Evolutionary conservation across 176 grass and related monocot species (phyloP), one percentile per base, ranked within the genome.

Genomic region (Melocanna baccifera): DNA sequence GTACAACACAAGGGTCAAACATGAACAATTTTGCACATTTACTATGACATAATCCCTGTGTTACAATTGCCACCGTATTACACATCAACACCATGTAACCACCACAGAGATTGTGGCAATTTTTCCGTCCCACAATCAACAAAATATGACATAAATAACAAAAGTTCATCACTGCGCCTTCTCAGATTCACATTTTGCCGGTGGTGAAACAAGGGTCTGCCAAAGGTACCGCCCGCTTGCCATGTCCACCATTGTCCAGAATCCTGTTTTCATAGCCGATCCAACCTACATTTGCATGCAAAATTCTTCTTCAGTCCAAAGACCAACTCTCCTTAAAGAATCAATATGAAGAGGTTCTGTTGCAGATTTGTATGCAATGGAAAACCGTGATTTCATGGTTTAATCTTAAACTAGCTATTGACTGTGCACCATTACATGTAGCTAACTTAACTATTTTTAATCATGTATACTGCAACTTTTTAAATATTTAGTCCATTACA

Each of bases 231-330:
- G 79, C 66, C 96, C 93, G 10, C 91, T 99, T 69, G 91, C 93
- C 96, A 94, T 99, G 83, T 99, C 96, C 79, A 99, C 93, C 84
- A 90, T 57, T 9, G 84, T 96, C 96, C 93, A 96, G 80, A 99
- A 99, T 32, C 89, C 89, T 9, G 77, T 85, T 84, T 85, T 88
- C 42, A 94, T 73, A 50, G 91, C 90, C 3, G 88, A 95, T 16
- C 87, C 83, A 52, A 98, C 92, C 96, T 98, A 81, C 65, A 83
- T 73, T 80, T 63, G 52, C 7, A 19, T 46, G 53, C 0, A 79
- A 84, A 62, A 52, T 20, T 5, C 29, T 47, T 9, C 40, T 12
- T 90, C 16, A 78, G 57, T 41, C 14, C 9, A 75, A 20, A 28
- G 16, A 30, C 43, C 4, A 34, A 7, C 40, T 28, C 28, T 47